These are phyloP conservation scores for Rhizopogon rudus DNA, from an alignment of 768 basidiomycete genomes.

Conservation along the genomic window DNA sequence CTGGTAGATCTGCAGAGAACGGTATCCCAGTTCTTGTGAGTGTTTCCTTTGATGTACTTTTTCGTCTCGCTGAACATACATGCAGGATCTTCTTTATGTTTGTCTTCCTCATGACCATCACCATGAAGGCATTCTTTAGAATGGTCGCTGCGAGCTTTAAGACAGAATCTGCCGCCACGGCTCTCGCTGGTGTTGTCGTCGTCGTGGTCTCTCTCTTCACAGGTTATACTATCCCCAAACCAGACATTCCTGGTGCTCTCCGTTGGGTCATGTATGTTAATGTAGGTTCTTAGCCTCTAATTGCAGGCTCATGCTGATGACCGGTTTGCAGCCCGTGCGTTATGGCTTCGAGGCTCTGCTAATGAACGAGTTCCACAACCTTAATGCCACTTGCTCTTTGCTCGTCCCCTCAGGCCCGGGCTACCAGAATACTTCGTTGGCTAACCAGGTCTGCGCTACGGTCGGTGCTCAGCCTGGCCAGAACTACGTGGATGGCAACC, in stretches of 20 bases:
- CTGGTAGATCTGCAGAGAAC: constrained; percentile 54
- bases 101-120: constrained; percentile 57
- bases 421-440: constrained; percentile 50
- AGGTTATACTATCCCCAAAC: constrained; percentile 56
- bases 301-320: neutral
- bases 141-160: constrained; percentile 57
- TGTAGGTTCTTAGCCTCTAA: constrained; percentile 23
- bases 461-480: constrained; percentile 62
- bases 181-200: constrained; percentile 48
- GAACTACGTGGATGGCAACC: constrained; percentile 51
- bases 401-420: constrained; percentile 60
- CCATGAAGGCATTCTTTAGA: constrained; percentile 85
- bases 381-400: constrained; percentile 56
- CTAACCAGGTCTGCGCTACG: constrained; percentile 74
- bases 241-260: constrained; percentile 63
- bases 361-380: constrained; percentile 77
- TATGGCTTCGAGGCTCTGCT: constrained; percentile 61
- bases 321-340: neutral
- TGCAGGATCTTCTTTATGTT: constrained; percentile 64
- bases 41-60: constrained; percentile 3
- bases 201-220: constrained; percentile 52
- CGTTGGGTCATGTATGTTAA: constrained; percentile 66
- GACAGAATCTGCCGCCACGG: constrained; percentile 56
- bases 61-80: constrained; percentile 14
- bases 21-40: constrained; percentile 64